Base-by-base conservation (phyloP, 2,329 filamentous ascomycete genomes). In the Zarea fungicola region DNA sequence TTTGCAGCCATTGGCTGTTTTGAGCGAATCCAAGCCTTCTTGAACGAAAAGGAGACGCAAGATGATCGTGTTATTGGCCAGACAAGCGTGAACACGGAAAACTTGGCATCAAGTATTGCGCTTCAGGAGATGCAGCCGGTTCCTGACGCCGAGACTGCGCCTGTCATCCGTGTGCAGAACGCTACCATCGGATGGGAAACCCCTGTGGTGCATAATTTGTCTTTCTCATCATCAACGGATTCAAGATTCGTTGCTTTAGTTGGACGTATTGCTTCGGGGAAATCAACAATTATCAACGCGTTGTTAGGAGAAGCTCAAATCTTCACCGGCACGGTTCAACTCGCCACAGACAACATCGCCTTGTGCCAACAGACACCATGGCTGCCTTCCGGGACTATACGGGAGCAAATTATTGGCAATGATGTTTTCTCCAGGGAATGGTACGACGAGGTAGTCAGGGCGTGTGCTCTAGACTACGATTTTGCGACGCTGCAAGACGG, bases 131-230 rank as follows among this genome's bases (percentile, higher is more conserved):
- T 28, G 32, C 32, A 46, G 34, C 31, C 32, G 16, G 21, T 21
- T 36, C 23, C 22, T 37, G 21, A 29, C 21, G n/a, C 21, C 21
- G 43, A 36, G 22, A 42, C 28, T 42, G 49, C 37, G 29, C 19
- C 39, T 48, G 23, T 48, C 28, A 39, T 49, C 46, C 40, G 34
- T 46, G 45, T 52, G 23, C 32, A 41, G 28, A 41, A 42, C 34
- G 45, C 50, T 42, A 48, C 28, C 34, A 42, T 45, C 21, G 47
- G 42, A 42, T 49, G 42, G 47, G 41, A 48, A 41, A 46, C 41
- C 26, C 25, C 43, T 36, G 48, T 48, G 39, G 31, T 53, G 25
- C 48, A 51, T 42, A 37, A 53, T 41, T 32, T 49, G 40, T 42
- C 39, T 36, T 48, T 53, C 39, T 34, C 26, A 36, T 48, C 41